Percentiles rank a stretch among this genome's conserved stretches.
Conservation (phyloP, 306 rosid species). For the Cicer pinnatifidum region DNA sequence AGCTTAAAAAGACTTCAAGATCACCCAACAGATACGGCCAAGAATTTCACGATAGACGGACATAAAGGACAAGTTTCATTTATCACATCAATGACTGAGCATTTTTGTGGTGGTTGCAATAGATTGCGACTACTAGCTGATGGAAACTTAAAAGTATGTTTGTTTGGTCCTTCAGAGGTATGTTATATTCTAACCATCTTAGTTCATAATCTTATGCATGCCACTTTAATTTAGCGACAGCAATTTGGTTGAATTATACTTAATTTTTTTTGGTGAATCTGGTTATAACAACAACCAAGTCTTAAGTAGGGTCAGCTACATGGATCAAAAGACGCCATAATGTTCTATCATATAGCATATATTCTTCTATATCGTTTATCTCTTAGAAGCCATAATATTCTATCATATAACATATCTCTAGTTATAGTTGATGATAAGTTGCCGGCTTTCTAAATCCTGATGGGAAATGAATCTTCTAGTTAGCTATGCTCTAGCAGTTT, state of each 20-base stretch:
- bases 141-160: conserved; percentile 95
- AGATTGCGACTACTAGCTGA: conserved; percentile 91
- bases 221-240: conserved; percentile 15
- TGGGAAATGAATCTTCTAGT: not conserved
- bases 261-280: conserved; percentile 31
- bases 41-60: conserved; percentile 82
- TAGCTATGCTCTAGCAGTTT: conserved; percentile 14
- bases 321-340: no score
- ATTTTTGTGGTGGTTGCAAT: conserved; percentile 98
- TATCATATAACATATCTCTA: no score
- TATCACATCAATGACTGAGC: conserved; percentile 95
- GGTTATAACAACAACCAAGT: not conserved
- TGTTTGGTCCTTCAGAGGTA: conserved; percentile 98
- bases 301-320: no score
- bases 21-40: conserved; percentile 91
- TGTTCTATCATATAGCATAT: no score
- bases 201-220: conserved; percentile 36
- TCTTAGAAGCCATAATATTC: no score
- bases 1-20: conserved; percentile 69
- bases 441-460: conserved; percentile 17
- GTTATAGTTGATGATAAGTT: conserved; percentile 9
- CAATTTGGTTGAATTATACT: not conserved
- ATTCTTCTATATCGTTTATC: no score
- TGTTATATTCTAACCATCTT: conserved; percentile 36
- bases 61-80: conserved; percentile 79